These are phyloP conservation scores for Bisporella sp. DNA, from an alignment of 2,329 filamentous ascomycete genomes.

Conservation along the genomic window DNA sequence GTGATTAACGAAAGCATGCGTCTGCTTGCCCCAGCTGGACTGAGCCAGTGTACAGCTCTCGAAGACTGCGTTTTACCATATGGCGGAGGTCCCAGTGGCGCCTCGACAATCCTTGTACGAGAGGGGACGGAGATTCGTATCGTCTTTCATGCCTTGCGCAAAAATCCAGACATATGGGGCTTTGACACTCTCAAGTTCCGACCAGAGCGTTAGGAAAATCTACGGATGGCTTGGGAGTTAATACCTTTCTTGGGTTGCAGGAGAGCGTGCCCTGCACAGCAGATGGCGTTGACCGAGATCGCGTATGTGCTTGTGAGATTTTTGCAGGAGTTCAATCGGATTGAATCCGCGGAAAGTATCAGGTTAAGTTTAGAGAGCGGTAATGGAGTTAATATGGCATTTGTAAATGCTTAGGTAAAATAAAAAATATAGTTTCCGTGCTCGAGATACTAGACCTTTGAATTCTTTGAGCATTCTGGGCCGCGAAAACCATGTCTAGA, in stretches of 20 bases:
- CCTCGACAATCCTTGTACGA: background rate
- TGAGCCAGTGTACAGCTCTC: background rate
- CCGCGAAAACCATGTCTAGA: no score
- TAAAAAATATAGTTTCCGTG: no score
- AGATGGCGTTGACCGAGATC: background rate
- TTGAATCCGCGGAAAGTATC: background rate
- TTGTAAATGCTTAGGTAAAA: no score
- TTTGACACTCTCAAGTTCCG: background rate
- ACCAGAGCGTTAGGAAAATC: background rate
- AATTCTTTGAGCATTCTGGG: no score
- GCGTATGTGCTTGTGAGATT: background rate
- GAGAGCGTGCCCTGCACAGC: background rate
- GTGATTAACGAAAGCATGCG: background rate
- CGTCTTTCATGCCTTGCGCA: background rate
- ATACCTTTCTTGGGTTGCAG: background rate
- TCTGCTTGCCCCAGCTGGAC: background rate
- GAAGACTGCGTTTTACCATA: background rate
- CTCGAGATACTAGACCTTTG: no score
- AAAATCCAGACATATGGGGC: background rate
- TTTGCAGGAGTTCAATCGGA: background rate
- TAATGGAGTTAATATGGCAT: background rate
- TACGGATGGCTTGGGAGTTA: background rate
- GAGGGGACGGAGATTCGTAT: background rate
- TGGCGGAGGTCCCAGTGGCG: background rate
- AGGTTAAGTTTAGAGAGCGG: background rate